Evolutionary conservation across 257 asterid species (phyloP), one percentile per base, ranked within the genome.

Genomic region (Nicotiana otophora): DNA sequence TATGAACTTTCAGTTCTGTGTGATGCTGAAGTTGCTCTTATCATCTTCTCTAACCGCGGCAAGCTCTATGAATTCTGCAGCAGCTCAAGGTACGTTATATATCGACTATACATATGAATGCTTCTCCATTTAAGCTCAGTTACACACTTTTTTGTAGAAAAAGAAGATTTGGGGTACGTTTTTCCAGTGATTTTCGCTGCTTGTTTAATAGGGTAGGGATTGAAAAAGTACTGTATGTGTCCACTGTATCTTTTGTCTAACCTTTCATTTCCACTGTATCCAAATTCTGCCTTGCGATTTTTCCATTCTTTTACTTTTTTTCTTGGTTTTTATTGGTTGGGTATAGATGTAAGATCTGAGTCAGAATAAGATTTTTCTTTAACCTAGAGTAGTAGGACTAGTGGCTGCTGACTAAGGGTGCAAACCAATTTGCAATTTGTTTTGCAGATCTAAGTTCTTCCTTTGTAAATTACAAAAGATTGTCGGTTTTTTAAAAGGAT

Each of bases 21-120:
- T 70, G 78, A 70, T n/a, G 58, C 78, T 70, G n/a, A 70, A 70
- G 58, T 70, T 72, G 78, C 78, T 46, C 78, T 72, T 46, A 72
- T 72, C 17, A 23, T 72, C 48, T 72, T 72, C 78, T 72, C 78
- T 5, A 72, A 72, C 19, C 60, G 60, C 15, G 78, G 78, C 12
- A 72, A 72, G 20, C 61, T 72, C 36, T 72, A 20, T 72, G 78
- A 72, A 23, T 72, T 72, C 30, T 72, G 78, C 60, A 72, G 78
- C 1, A 12, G 11, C 4, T 72, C 78, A 0, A 72, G 78, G 78
- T 72, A 70, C 8, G 9, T 31, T 31, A 1, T 30, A 30, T 30
- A 30, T 1, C 30, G 1, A 28, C 30, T 30, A 30, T 30, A 30
- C 2, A 30, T 30, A 30, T 30, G 0, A 30, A 30, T 19, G 5